Evolutionary conservation across 345 rosid species (phyloP).

Genomic region (Balakata baccata): DNA sequence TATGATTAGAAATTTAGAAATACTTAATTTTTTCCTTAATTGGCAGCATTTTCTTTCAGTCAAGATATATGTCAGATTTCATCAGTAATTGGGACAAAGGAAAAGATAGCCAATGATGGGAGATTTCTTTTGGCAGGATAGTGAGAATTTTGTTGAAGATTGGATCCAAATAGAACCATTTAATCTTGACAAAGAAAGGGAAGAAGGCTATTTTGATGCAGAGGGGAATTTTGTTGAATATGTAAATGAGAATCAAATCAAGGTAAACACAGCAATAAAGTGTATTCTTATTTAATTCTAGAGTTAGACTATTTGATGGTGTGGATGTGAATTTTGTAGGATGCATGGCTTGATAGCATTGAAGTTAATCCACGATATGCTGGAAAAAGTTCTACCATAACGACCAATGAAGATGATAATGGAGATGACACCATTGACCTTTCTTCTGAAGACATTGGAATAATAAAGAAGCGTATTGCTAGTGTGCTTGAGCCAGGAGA

Average conservation of each 20-base stretch:
- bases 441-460: constrained; percentile 66
- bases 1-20: constrained; percentile 17
- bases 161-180: constrained; percentile 93
- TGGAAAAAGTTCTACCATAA: constrained; percentile 30
- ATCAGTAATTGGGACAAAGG: constrained; percentile 11
- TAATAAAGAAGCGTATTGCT: constrained; percentile 78
- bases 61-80: constrained; percentile 18
- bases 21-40: constrained; percentile 10
- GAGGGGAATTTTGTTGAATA: constrained; percentile 91
- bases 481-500: constrained; percentile 82
- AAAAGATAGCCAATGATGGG: constrained; percentile 28
- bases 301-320: neutral
- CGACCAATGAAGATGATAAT: constrained; percentile 22
- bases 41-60: constrained; percentile 13
- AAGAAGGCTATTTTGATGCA: constrained; percentile 94
- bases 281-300: neutral
- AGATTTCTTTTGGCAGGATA: constrained; percentile 51
- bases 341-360: constrained; percentile 95
- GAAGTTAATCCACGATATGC: constrained; percentile 51
- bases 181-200: constrained; percentile 83
- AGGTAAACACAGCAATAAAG: constrained; percentile 43
- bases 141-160: constrained; percentile 72
- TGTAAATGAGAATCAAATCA: constrained; percentile 63
- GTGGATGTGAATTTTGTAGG: constrained; percentile 49
- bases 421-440: constrained; percentile 48